Evolutionary conservation across 768 basidiomycete species (phyloP).

Genomic region (Leccinum disarticulatum): DNA sequence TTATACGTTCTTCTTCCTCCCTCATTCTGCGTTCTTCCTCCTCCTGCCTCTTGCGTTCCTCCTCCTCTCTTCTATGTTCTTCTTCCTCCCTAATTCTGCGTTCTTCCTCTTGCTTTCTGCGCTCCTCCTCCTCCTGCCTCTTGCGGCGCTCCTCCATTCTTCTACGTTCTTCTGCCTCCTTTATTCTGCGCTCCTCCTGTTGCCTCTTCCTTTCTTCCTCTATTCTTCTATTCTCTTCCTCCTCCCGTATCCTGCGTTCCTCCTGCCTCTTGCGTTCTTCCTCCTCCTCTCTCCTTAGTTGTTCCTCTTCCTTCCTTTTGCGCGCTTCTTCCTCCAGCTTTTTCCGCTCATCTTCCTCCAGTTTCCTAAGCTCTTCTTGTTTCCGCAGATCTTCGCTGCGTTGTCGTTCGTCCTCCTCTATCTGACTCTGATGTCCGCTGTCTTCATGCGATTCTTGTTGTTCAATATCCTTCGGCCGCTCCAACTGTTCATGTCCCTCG

Average conservation of each 20-base stretch:
- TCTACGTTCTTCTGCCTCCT: constrained; percentile 10
- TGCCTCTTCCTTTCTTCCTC: constrained; percentile 45
- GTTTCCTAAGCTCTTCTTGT: not conserved
- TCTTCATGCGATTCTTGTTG: constrained; percentile 1
- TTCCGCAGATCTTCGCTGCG: constrained; percentile 22
- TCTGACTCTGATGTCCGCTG: not conserved
- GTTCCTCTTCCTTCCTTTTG: constrained; percentile 24
- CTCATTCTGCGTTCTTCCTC: constrained; percentile 9
- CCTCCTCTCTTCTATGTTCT: constrained; percentile 6
- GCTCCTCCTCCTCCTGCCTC: not conserved
- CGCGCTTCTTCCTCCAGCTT: constrained; percentile 38
- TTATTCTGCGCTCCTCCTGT: constrained; percentile 27
- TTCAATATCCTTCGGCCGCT: not conserved
- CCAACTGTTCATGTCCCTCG: not conserved
- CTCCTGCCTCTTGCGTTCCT: constrained; percentile 28
- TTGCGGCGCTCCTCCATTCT: not conserved
- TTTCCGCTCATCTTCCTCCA: constrained; percentile 43
- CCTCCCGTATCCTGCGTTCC: constrained; percentile 1
- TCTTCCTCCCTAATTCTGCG: constrained; percentile 4
- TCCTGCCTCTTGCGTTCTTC: constrained; percentile 18
- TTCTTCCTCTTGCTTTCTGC: not conserved
- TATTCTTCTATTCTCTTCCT: not conserved
- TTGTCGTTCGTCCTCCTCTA: constrained; percentile 4
- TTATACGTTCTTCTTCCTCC: constrained; percentile 5
- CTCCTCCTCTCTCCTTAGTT: constrained; percentile 7